Base-by-base conservation (phyloP, 2,329 filamentous ascomycete species). In the Penicillium griseofulvum region DNA sequence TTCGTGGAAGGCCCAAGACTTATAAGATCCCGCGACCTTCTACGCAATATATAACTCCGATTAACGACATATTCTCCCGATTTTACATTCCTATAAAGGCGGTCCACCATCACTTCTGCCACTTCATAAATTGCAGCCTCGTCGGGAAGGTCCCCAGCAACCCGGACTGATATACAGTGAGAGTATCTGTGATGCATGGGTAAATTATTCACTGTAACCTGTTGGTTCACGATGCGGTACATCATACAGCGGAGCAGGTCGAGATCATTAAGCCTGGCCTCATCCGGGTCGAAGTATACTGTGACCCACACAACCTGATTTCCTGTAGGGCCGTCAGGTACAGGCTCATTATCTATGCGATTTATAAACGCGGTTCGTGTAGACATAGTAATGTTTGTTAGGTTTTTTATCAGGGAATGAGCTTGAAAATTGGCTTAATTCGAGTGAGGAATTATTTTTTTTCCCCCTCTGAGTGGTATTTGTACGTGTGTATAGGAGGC, bases 161-260 rank as follows among this genome's bases (percentile, higher is more conserved):
- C 33, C 5, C 50, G 36, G 3, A 53, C 4, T 6, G 50, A 53
- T 17, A 53, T 5, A 34, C 50, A 53, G 11, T 53, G 36, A 8
- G 50, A 33, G 22, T 48, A 39, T 7, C 36, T 31, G 14, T 48
- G 50, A 11, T 53, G 50, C 43, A 12, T 53, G 5, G 50, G 50
- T 12, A 29, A 17, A 1, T 22, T 16, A 12, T 42, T 19, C 9
- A 53, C 10, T 28, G 9, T 17, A 10, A 28, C 19, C 22, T 53
- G 43, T 26, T 29, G 28, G 44, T 53, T 53, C 3, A 33, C 12
- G 9, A 53, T 37, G 6, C 50, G 50, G 17, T 33, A 53, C 19
- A 38, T 53, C 50, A 53, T 53, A 8, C 41, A 19, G 2, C 43
- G 44, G 4, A 48, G 8, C 22, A 53, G n/a, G 2, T 38, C 43